phyloP scores from a whole-genome alignment of 176 grass and related monocot genomes.

The Themeda triandra region DNA sequence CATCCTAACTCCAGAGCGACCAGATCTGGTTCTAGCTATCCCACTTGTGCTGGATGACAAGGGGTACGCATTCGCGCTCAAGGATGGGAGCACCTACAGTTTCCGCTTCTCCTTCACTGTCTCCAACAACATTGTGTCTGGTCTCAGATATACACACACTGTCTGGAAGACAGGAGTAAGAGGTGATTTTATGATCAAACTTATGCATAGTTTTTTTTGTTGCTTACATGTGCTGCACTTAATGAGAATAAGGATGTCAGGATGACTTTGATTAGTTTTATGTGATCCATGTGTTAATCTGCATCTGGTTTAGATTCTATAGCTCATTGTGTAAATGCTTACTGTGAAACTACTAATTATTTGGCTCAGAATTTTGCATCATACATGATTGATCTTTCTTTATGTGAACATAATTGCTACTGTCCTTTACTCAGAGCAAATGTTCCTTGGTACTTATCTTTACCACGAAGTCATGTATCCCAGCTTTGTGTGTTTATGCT shows the following conservation, averaged over 20 bases:
- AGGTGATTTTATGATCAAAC: constrained; percentile 28
- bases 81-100: constrained; percentile 53
- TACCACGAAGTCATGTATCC: neutral
- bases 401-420: neutral
- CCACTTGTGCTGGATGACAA: constrained; percentile 42
- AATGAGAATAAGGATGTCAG: neutral
- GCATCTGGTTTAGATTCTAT: neutral
- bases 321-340: neutral
- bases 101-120: constrained; percentile 50
- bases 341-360: neutral
- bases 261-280: neutral
- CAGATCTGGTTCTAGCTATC: constrained; percentile 40
- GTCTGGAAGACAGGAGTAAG: constrained; percentile 52
- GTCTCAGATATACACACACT: constrained; percentile 52
- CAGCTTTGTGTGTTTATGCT: neutral
- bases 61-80: constrained; percentile 40
- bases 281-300: neutral
- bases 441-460: neutral
- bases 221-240: neutral
- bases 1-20: constrained; percentile 23
- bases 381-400: neutral
- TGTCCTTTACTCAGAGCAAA: neutral
- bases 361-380: neutral
- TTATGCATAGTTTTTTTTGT: neutral
- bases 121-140: constrained; percentile 60